These are phyloP conservation scores for Talaromyces sp. DNA, from an alignment of 2,329 filamentous ascomycete species.

Conservation along the genomic window DNA sequence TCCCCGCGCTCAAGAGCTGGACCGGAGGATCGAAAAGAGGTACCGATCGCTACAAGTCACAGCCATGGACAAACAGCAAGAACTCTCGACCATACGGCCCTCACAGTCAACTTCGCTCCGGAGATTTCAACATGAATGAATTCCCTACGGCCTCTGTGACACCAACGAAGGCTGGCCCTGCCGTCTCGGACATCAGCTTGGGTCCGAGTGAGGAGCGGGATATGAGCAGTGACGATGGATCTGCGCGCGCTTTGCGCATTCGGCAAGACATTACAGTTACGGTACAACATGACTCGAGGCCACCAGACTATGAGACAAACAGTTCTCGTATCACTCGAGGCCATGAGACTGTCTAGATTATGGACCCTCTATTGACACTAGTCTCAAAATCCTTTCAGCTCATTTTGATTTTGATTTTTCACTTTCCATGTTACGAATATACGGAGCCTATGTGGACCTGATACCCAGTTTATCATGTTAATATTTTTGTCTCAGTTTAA, in stretches of 20 bases:
- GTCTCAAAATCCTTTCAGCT: not conserved
- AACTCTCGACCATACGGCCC: slow-evolving; percentile 33
- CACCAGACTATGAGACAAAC: slow-evolving; percentile 15
- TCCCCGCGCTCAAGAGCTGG: slow-evolving; percentile 47
- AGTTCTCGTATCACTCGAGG: slow-evolving; percentile 11
- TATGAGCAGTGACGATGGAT: slow-evolving; percentile 39
- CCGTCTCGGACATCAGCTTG: slow-evolving; percentile 31
- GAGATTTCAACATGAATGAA: slow-evolving; percentile 35
- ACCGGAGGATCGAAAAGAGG: slow-evolving; percentile 39
- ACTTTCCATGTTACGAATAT: slow-evolving; percentile 1
- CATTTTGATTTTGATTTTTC: too few relatives aligned
- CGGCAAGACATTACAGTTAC: slow-evolving; percentile 45
- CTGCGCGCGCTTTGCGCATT: slow-evolving; percentile 40
- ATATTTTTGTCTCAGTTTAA: not conserved
- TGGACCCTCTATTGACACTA: not conserved
- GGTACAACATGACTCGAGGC: slow-evolving; percentile 22
- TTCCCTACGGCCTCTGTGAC: slow-evolving; percentile 30
- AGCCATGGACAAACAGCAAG: slow-evolving; percentile 33
- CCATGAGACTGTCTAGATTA: slow-evolving; percentile 19
- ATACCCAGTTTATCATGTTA: slow-evolving; percentile 16
- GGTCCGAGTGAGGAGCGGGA: slow-evolving; percentile 32
- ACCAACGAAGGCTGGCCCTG: slow-evolving; percentile 26
- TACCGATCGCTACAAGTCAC: slow-evolving; percentile 38
- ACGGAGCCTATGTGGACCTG: slow-evolving; percentile 15
- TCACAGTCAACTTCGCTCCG: slow-evolving; percentile 30